Evolutionary conservation across 2,329 filamentous ascomycete genomes (phyloP).

Genomic region (Gaeumannomyces tritici): DNA sequence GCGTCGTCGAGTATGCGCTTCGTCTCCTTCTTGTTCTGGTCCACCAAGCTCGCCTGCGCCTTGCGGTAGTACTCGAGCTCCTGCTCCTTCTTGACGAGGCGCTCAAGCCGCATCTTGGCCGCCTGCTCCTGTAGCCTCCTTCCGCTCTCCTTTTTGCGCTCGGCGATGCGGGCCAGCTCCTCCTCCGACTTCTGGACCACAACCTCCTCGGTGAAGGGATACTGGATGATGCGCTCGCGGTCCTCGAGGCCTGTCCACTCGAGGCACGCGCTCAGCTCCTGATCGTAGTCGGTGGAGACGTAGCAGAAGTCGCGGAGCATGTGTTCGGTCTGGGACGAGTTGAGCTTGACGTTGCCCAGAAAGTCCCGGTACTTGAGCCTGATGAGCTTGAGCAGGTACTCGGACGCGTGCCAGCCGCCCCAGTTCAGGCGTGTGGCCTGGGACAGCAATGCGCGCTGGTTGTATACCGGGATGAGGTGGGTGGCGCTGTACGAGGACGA

Average conservation of each 20-base stretch:
- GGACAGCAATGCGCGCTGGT: slow-evolving; percentile 72
- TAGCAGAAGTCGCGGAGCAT: slow-evolving; percentile 87
- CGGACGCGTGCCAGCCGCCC: slow-evolving; percentile 83
- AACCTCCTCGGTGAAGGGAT: slow-evolving; percentile 86
- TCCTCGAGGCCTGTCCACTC: slow-evolving; percentile 92
- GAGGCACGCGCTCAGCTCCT: slow-evolving; percentile 65
- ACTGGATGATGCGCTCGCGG: slow-evolving; percentile 80
- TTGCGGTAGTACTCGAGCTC: slow-evolving; percentile 91
- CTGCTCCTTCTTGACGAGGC: slow-evolving; percentile 89
- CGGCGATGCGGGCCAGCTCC: slow-evolving; percentile 79
- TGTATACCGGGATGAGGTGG: slow-evolving; percentile 86
- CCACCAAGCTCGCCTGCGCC: slow-evolving; percentile 61
- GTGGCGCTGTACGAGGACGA: slow-evolving; percentile 91
- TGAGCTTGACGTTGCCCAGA: slow-evolving; percentile 70
- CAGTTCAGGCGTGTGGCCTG: slow-evolving; percentile 89
- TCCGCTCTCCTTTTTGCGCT: slow-evolving; percentile 91
- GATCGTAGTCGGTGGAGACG: slow-evolving; percentile 72
- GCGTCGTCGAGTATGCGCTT: slow-evolving; percentile 79
- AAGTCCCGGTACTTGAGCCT: slow-evolving; percentile 72
- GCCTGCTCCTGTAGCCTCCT: slow-evolving; percentile 89
- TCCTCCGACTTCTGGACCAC: slow-evolving; percentile 88
- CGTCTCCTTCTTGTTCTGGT: slow-evolving; percentile 83
- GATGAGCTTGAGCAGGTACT: slow-evolving; percentile 85
- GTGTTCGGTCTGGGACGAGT: slow-evolving; percentile 75
- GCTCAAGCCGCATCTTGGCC: slow-evolving; percentile 93